Conservation (phyloP, 1,139 yeast genomes). For the Pichia sp. region DNA sequence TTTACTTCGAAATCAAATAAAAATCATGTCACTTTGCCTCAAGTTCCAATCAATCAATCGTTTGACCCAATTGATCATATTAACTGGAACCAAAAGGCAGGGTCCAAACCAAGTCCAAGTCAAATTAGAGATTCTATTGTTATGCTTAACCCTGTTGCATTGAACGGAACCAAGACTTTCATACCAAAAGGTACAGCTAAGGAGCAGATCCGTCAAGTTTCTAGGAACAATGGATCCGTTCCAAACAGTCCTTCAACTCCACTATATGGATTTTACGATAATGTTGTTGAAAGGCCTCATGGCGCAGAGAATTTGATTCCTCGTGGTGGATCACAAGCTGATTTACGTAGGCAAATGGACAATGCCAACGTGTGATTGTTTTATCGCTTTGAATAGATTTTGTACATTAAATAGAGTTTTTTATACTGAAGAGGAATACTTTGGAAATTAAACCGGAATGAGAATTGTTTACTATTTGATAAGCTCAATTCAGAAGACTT, state of each 20-base stretch:
- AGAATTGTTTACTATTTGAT: background rate
- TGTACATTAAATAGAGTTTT: no score
- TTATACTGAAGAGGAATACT: background rate
- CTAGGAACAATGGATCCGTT: background rate
- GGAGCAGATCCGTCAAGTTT: slow-evolving; percentile 18
- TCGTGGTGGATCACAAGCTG: slow-evolving; percentile 23
- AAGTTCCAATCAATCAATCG: slow-evolving; percentile 25
- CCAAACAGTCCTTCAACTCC: slow-evolving; percentile 5
- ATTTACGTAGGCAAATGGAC: slow-evolving; percentile 23
- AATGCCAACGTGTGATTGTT: slow-evolving; percentile 20
- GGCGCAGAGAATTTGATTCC: slow-evolving; percentile 26
- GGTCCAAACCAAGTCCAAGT: slow-evolving; percentile 28
- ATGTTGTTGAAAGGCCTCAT: slow-evolving; percentile 18
- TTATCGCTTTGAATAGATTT: background rate
- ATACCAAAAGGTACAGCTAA: slow-evolving; percentile 59
- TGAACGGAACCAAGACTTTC: slow-evolving; percentile 46
- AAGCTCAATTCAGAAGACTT: background rate
- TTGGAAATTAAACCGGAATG: background rate
- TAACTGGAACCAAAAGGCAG: slow-evolving; percentile 20
- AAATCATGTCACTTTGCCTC: slow-evolving; percentile 14
- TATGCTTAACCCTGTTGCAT: slow-evolving; percentile 70
- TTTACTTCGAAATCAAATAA: slow-evolving; percentile 18
- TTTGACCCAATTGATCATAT: slow-evolving; percentile 44
- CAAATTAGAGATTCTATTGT: slow-evolving; percentile 59
- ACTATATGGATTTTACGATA: slow-evolving; percentile 13